Evolutionary conservation across 148 eudicot species (phyloP).

Genomic region (Limonium bicolor): DNA sequence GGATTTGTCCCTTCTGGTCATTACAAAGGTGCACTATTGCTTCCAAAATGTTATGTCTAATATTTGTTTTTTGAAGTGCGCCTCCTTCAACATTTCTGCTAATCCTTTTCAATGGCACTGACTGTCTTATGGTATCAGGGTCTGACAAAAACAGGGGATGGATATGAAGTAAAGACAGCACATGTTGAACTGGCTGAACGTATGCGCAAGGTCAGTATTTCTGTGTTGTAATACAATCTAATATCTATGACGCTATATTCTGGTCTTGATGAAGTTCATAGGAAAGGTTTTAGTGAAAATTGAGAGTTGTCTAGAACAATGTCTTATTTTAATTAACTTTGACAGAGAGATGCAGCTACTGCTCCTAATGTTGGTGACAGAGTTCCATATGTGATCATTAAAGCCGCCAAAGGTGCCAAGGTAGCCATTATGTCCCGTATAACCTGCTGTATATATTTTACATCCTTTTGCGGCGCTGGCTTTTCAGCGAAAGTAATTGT

Average conservation of each 20-base stretch:
- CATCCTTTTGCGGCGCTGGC: slow-evolving; percentile 2
- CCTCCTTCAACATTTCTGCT: background rate
- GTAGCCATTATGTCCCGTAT: slow-evolving; percentile 16
- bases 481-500: slow-evolving; percentile 11
- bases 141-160: slow-evolving; percentile 84
- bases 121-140: slow-evolving; percentile 39
- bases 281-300: too few species aligned
- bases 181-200: slow-evolving; percentile 99
- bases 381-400: slow-evolving; percentile 91
- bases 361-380: slow-evolving; percentile 98
- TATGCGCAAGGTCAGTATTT: slow-evolving; percentile 76
- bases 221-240: too few species aligned
- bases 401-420: slow-evolving; percentile 99
- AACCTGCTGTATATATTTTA: slow-evolving; percentile 2
- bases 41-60: background rate
- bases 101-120: background rate
- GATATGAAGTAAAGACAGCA: slow-evolving; percentile 95
- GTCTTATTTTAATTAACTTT: slow-evolving; percentile 4
- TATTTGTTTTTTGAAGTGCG: slow-evolving; percentile 1
- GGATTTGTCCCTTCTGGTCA: slow-evolving; percentile 91
- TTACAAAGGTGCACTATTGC: slow-evolving; percentile 58
- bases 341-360: slow-evolving; percentile 96
- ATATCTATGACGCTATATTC: too few species aligned
- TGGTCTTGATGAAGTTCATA: too few species aligned
- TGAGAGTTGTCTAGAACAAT: slow-evolving; percentile 1